Conservation (phyloP, 2,329 filamentous ascomycete species). For the Tolypocladium album region DNA sequence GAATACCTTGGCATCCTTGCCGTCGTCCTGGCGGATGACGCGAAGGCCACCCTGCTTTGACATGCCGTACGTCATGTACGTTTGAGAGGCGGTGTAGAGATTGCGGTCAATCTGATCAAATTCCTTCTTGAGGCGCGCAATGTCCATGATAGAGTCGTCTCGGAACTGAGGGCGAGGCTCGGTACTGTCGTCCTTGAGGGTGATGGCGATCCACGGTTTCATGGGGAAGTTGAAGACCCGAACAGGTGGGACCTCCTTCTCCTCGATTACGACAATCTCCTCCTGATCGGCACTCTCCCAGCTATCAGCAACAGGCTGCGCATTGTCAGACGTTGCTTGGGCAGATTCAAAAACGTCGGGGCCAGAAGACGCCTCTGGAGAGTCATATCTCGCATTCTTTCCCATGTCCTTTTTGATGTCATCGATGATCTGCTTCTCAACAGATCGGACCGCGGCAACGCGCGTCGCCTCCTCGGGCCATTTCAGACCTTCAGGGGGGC, state of each 20-base stretch:
- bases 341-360: slow-evolving; percentile 38
- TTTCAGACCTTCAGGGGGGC: neutral
- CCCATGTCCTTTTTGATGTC: slow-evolving; percentile 42
- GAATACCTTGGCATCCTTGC: slow-evolving; percentile 84
- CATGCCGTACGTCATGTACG: slow-evolving; percentile 90
- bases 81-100: slow-evolving; percentile 77
- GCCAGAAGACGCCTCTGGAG: slow-evolving; percentile 32
- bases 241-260: slow-evolving; percentile 54
- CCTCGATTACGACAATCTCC: slow-evolving; percentile 53
- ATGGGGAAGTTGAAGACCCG: slow-evolving; percentile 93
- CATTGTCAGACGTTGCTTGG: slow-evolving; percentile 43
- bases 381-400: slow-evolving; percentile 29
- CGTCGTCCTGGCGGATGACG: slow-evolving; percentile 89
- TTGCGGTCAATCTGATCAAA: slow-evolving; percentile 96
- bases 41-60: slow-evolving; percentile 87
- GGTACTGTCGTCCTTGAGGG: slow-evolving; percentile 48
- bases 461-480: neutral
- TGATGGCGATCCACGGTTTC: slow-evolving; percentile 90
- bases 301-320: slow-evolving; percentile 61
- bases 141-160: slow-evolving; percentile 76
- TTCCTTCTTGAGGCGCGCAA: slow-evolving; percentile 90
- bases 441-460: slow-evolving; percentile 3
- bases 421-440: slow-evolving; percentile 7
- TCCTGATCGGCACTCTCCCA: slow-evolving; percentile 84
- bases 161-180: slow-evolving; percentile 55